Percentiles rank a stretch among this genome's conserved stretches.
Conservation (phyloP, 768 basidiomycete genomes). For the Pisolithus albus region DNA sequence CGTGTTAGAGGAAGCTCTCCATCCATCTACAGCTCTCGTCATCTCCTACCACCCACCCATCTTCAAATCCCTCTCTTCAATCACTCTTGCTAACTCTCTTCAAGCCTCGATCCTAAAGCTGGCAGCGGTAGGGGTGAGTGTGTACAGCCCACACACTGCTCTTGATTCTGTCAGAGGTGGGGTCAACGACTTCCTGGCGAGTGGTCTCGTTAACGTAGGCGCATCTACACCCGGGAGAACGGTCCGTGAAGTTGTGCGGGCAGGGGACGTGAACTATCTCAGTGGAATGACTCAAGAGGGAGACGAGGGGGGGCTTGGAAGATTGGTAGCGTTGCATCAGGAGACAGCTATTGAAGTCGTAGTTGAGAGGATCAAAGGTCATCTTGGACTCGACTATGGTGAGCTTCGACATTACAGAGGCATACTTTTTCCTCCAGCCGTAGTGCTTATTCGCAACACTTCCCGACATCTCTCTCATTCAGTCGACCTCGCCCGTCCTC, state of each 20-base stretch:
- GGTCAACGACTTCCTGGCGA: conserved; percentile 85
- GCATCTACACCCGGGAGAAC: not conserved
- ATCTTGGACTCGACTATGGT: conserved; percentile 58
- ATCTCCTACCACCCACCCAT: conserved; percentile 84
- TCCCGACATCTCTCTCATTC: not conserved
- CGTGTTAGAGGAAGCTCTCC: conserved; percentile 63
- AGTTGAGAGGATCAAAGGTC: conserved; percentile 61
- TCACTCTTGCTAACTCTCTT: conserved; percentile 73
- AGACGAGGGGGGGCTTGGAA: conserved; percentile 57
- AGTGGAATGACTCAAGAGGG: conserved; percentile 31
- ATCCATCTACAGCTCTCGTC: conserved; percentile 55
- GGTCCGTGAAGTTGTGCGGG: not conserved
- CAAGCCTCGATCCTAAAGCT: conserved; percentile 77
- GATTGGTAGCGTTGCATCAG: conserved; percentile 55
- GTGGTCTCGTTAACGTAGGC: conserved; percentile 38
- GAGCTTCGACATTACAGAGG: not conserved
- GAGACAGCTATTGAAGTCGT: conserved; percentile 55
- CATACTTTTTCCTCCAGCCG: no score
- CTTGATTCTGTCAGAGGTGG: conserved; percentile 81
- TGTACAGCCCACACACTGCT: conserved; percentile 85
- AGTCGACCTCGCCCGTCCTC: conserved; percentile 65
- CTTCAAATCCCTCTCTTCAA: conserved; percentile 64
- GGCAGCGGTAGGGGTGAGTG: conserved; percentile 73
- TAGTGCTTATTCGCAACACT: no score
- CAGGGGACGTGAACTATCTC: conserved; percentile 24